A percentile compares a stretch with the other conserved stretches of the same genome.
phyloP scores from a whole-genome alignment of 306 rosid genomes.

The Citrullus mucosospermus region DNA sequence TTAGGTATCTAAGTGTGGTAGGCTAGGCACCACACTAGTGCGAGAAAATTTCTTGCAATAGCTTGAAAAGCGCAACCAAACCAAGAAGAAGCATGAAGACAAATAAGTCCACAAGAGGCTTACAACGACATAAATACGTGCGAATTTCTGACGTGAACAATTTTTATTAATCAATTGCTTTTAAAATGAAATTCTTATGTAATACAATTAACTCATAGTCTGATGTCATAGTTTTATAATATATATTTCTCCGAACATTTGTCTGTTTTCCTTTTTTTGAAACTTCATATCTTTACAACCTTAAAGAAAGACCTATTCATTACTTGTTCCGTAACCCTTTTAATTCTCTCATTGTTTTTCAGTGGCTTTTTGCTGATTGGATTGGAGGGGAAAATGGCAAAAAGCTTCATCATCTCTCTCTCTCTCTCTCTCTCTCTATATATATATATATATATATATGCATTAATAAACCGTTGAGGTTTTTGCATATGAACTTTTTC shows the following conservation, averaged over 20 bases:
- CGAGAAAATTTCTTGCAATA: too few species aligned
- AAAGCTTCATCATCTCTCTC: neutral
- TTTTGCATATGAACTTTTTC: neutral
- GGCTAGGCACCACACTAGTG: too few species aligned
- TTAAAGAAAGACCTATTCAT: neutral
- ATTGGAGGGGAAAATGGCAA: neutral
- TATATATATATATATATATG: neutral
- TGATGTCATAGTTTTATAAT: neutral
- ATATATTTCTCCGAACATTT: neutral
- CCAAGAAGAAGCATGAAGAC: too few species aligned
- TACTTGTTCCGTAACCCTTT: neutral
- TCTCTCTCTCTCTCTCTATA: too few species aligned
- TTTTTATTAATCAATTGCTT: too few species aligned
- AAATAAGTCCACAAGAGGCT: too few species aligned
- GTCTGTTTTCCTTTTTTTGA: neutral
- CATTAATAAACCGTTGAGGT: neutral
- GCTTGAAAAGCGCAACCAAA: too few species aligned
- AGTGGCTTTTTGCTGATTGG: neutral
- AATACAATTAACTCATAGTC: too few species aligned
- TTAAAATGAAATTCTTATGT: too few species aligned
- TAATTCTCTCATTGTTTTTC: neutral
- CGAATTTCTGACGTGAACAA: too few species aligned
- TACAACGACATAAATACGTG: too few species aligned
- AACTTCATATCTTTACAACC: slow-evolving; percentile 3
- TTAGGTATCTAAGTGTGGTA: too few species aligned